These are phyloP conservation scores for Mycena pura DNA, from an alignment of 768 basidiomycete species.

Conservation along the genomic window DNA sequence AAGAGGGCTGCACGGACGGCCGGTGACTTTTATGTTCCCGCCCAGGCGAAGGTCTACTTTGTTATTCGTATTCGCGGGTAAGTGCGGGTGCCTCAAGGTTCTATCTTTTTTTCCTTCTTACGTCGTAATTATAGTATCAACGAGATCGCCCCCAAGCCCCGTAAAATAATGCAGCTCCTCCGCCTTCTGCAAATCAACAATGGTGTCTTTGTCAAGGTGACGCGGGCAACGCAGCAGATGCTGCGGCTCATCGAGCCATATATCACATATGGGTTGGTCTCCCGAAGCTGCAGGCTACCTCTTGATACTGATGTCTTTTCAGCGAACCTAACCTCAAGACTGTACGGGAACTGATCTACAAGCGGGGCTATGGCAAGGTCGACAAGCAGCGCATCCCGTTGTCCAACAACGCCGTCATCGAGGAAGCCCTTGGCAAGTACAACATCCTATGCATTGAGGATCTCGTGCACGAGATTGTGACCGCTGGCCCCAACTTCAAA, in stretches of 20 bases:
- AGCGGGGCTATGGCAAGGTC: conserved; percentile 99
- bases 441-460: conserved; percentile 98
- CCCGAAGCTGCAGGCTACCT: not conserved
- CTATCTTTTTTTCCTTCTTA: conserved; percentile 15
- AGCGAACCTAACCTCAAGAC: conserved; percentile 97
- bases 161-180: conserved; percentile 98
- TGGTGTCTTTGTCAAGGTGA: conserved; percentile 97
- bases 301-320: not conserved
- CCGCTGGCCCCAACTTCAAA: conserved; percentile 98
- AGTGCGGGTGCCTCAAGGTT: conserved; percentile 40
- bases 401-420: conserved; percentile 92
- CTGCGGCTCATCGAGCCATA: conserved; percentile 97
- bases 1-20: conserved; percentile 90
- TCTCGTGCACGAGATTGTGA: conserved; percentile 95
- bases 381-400: conserved; percentile 97
- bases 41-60: conserved; percentile 97
- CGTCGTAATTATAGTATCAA: conserved; percentile 79
- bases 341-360: conserved; percentile 97
- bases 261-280: conserved; percentile 88
- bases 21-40: conserved; percentile 97
- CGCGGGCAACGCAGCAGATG: conserved; percentile 97
- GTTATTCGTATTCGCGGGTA: conserved; percentile 97
- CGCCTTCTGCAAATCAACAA: conserved; percentile 99
- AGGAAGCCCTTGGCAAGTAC: conserved; percentile 87
- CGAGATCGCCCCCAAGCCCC: conserved; percentile 98